Percentiles rank a stretch among this genome's conserved stretches.
Evolutionary conservation across 2,329 filamentous ascomycete species (phyloP).

Genomic region (Massarina eburnea): DNA sequence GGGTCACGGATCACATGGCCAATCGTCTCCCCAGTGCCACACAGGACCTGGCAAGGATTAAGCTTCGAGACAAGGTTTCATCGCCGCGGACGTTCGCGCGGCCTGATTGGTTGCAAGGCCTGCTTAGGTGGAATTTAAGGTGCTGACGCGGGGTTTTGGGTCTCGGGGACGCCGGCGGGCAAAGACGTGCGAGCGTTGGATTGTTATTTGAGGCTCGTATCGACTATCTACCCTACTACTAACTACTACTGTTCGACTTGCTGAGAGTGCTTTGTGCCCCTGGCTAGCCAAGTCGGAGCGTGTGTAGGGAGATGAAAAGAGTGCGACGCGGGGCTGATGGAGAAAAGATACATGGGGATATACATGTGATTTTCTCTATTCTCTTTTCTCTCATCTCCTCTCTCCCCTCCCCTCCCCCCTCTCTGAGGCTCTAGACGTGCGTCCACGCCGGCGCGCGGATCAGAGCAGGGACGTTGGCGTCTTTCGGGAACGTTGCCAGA

Average conservation of each 20-base stretch:
- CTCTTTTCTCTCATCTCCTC: no score
- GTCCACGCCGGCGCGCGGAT: no score
- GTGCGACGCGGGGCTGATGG: no score
- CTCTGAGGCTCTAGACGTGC: no score
- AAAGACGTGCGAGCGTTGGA: no score
- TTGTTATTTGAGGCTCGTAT: slow-evolving; percentile 11
- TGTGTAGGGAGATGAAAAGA: neutral
- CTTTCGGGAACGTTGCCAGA: no score
- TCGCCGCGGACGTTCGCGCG: slow-evolving; percentile 2
- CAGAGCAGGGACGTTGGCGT: no score
- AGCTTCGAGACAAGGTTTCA: slow-evolving; percentile 14
- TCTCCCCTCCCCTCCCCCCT: no score
- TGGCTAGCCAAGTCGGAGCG: neutral
- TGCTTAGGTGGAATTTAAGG: slow-evolving; percentile 7
- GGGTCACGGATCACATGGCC: slow-evolving; percentile 14
- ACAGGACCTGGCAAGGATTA: slow-evolving; percentile 9
- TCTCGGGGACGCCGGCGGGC: slow-evolving; percentile 16
- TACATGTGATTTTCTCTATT: no score
- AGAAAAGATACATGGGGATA: no score
- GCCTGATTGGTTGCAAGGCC: slow-evolving; percentile 8
- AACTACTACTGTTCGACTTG: no score
- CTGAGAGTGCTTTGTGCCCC: no score
- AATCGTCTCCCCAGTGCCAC: neutral
- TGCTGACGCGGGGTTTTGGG: slow-evolving; percentile 18
- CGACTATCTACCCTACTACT: neutral